Percentiles rank a stretch among this genome's conserved stretches.
These are phyloP conservation scores for Coemansia asiatica DNA, from an alignment of 192 early-diverging fungal species.

Conservation along the genomic window DNA sequence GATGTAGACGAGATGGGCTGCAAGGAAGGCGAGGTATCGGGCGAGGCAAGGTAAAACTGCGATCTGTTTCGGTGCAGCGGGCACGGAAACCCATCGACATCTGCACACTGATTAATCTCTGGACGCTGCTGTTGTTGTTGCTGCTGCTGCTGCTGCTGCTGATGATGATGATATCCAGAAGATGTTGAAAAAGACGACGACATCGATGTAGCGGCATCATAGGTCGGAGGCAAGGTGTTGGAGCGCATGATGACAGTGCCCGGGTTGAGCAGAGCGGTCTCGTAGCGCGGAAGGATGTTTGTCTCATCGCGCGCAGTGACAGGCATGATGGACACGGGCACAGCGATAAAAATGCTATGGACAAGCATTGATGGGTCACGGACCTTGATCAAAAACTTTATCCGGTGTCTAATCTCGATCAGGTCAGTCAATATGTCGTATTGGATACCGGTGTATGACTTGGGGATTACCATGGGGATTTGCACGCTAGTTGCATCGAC, in stretches of 20 bases:
- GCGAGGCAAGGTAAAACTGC: slow-evolving; percentile 47
- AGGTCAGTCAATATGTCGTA: slow-evolving; percentile 46
- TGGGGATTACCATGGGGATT: slow-evolving; percentile 35
- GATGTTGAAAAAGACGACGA: not conserved
- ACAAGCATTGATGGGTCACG: slow-evolving; percentile 31
- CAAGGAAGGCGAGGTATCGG: slow-evolving; percentile 30
- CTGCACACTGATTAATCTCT: slow-evolving; percentile 17
- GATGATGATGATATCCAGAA: too few relatives aligned
- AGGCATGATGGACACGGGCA: slow-evolving; percentile 52
- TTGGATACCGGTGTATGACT: slow-evolving; percentile 36
- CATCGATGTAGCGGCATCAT: slow-evolving; percentile 16
- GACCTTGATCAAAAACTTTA: slow-evolving; percentile 54
- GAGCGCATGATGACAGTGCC: slow-evolving; percentile 45
- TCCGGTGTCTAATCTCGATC: slow-evolving; percentile 49
- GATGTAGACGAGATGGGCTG: slow-evolving; percentile 1
- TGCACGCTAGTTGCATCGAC: slow-evolving; percentile 36
- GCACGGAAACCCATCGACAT: slow-evolving; percentile 35
- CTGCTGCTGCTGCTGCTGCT: too few relatives aligned
- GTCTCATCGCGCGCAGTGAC: slow-evolving; percentile 48
- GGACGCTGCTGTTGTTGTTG: not conserved
- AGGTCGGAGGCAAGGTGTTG: slow-evolving; percentile 41
- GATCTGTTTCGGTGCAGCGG: slow-evolving; percentile 33
- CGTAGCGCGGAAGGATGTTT: slow-evolving; percentile 46
- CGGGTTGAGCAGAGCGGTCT: slow-evolving; percentile 26
- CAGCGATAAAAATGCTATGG: slow-evolving; percentile 53